phyloP scores from a whole-genome alignment of 352 stramenopile species.

The Pythium vanterpoolii region DNA sequence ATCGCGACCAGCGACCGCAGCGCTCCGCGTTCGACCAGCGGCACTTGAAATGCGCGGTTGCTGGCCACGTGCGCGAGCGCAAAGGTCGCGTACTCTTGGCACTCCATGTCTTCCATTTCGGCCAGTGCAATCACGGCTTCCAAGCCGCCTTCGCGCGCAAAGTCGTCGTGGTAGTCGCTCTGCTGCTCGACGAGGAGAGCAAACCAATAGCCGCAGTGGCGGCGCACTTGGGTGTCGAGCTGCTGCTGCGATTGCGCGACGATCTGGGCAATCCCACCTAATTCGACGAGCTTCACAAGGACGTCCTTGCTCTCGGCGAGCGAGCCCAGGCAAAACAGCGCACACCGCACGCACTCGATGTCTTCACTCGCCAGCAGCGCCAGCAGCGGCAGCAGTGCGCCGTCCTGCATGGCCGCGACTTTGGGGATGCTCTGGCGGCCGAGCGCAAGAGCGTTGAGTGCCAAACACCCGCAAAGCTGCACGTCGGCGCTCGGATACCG shows the following conservation, averaged over 20 bases:
- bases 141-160: slow-evolving; percentile 85
- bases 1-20: slow-evolving; percentile 94
- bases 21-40: slow-evolving; percentile 88
- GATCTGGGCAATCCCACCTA: slow-evolving; percentile 81
- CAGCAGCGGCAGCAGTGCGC: slow-evolving; percentile 87
- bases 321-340: slow-evolving; percentile 92
- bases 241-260: slow-evolving; percentile 63
- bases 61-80: slow-evolving; percentile 92
- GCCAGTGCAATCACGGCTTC: slow-evolving; percentile 89
- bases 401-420: slow-evolving; percentile 86
- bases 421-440: slow-evolving; percentile 88
- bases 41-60: slow-evolving; percentile 93
- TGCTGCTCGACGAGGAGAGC: slow-evolving; percentile 88
- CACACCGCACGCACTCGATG: slow-evolving; percentile 86
- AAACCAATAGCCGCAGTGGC: slow-evolving; percentile 93
- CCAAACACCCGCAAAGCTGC: slow-evolving; percentile 90
- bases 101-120: slow-evolving; percentile 94
- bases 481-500: slow-evolving; percentile 93
- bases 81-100: slow-evolving; percentile 95
- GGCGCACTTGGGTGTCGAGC: slow-evolving; percentile 89
- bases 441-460: slow-evolving; percentile 89
- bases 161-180: slow-evolving; percentile 91
- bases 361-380: slow-evolving; percentile 85
- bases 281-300: slow-evolving; percentile 87
- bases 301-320: slow-evolving; percentile 92